phyloP scores from a whole-genome alignment of 2,329 filamentous ascomycete genomes.

The Chaetomiaceae sp. region DNA sequence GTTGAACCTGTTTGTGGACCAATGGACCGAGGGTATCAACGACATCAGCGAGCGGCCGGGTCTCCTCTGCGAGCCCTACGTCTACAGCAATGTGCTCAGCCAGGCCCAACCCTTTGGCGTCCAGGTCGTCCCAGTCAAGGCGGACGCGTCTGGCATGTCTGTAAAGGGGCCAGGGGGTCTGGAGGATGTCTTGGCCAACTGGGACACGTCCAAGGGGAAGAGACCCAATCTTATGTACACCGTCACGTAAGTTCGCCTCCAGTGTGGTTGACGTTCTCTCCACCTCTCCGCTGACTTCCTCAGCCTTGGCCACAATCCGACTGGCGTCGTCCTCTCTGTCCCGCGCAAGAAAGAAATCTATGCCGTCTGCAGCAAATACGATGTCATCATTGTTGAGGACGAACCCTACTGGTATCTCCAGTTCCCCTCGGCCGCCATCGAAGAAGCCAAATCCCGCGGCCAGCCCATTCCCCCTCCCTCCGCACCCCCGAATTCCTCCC shows the following conservation, averaged over 20 bases:
- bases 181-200: conserved; percentile 72
- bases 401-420: conserved; percentile 96
- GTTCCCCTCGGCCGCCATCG: conserved; percentile 63
- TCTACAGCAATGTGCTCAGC: conserved; percentile 72
- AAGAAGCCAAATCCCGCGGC: conserved; percentile 46
- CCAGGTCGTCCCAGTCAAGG: conserved; percentile 66
- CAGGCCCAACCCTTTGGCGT: conserved; percentile 63
- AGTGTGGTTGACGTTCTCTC: not conserved
- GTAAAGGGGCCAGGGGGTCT: conserved; percentile 68
- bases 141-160: conserved; percentile 78
- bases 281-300: not conserved
- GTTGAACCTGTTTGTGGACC: conserved; percentile 68
- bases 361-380: conserved; percentile 72
- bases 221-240: conserved; percentile 84
- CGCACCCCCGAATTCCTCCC: conserved; percentile 32
- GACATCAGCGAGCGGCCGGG: conserved; percentile 67
- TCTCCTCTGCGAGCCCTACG: conserved; percentile 72
- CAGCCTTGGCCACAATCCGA: conserved; percentile 28
- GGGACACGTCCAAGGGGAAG: conserved; percentile 70
- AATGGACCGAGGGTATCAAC: conserved; percentile 67
- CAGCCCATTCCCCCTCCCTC: conserved; percentile 30
- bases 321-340: conserved; percentile 49
- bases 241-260: conserved; percentile 57
- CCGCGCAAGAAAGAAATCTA: conserved; percentile 75
- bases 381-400: conserved; percentile 88